Conservation (phyloP, 805 yeast species). For the Clavispora phyllophila region DNA sequence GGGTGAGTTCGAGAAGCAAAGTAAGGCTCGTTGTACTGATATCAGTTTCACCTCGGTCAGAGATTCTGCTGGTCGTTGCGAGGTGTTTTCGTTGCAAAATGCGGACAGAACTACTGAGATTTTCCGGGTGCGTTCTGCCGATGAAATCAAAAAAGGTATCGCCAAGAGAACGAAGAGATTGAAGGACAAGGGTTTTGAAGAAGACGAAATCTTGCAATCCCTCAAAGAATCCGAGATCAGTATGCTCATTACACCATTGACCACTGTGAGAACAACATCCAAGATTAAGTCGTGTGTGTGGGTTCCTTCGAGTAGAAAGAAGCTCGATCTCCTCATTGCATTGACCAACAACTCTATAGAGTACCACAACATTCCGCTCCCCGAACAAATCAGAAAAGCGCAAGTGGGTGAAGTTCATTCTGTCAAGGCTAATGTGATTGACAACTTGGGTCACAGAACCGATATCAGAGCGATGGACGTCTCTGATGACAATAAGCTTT, state of each 20-base stretch:
- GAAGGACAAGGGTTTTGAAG: slow-evolving; percentile 58
- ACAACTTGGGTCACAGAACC: slow-evolving; percentile 80
- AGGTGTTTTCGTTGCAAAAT: slow-evolving; percentile 67
- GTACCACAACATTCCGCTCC: slow-evolving; percentile 51
- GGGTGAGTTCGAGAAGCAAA: slow-evolving; percentile 71
- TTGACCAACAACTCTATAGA: slow-evolving; percentile 74
- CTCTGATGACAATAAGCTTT: slow-evolving; percentile 70
- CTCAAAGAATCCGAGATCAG: slow-evolving; percentile 44
- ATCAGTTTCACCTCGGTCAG: slow-evolving; percentile 43
- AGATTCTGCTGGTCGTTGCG: slow-evolving; percentile 28
- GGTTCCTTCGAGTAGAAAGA: slow-evolving; percentile 45
- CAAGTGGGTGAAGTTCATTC: slow-evolving; percentile 38
- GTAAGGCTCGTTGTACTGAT: slow-evolving; percentile 64
- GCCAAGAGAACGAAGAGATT: slow-evolving; percentile 74
- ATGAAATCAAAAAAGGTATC: slow-evolving; percentile 75
- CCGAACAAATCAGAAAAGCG: slow-evolving; percentile 53
- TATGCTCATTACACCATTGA: slow-evolving; percentile 63
- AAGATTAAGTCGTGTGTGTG: slow-evolving; percentile 67
- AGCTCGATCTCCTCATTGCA: slow-evolving; percentile 57
- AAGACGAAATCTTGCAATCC: slow-evolving; percentile 49
- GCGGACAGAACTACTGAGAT: slow-evolving; percentile 77
- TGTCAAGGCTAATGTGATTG: slow-evolving; percentile 53
- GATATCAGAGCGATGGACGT: slow-evolving; percentile 83
- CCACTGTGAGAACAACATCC: slow-evolving; percentile 57
- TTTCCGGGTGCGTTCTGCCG: slow-evolving; percentile 68